Base-by-base conservation (phyloP, 768 basidiomycete genomes). In the Hericium coralloides region DNA sequence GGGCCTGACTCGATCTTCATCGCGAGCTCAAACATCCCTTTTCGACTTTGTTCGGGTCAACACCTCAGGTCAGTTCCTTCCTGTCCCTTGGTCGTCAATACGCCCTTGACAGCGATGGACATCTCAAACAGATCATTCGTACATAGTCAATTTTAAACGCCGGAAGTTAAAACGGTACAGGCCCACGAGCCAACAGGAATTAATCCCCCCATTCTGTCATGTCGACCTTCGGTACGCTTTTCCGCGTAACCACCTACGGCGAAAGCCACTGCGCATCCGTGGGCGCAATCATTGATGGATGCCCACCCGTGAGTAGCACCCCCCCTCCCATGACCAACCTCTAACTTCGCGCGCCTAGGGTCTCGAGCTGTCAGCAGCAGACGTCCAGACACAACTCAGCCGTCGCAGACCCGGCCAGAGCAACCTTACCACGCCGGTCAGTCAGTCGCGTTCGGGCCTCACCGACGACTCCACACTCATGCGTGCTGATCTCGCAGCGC, bases 241-340 rank as follows among this genome's bases (percentile, higher is more conserved):
- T 91, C 76, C 82, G 92, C 49, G 97, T 99, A 25, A 95, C 95
- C 54, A 99, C 97, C 61, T 99, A 90, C 68, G 97, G 97, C 58
- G 97, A 99, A 76, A 93, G 90, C 61, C 97, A 99, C 70, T 98
- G 97, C 69, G 83, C 90, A 31, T 95, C 92, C 14, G 97, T 98
- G 38, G 97, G 97, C 14, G 93, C 92, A 38, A 98, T 99, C 71
- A 84, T 99, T 65, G 97, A 98, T 68, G 97, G 97, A 37, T 93
- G 93, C 63, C 95, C 95, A 54, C 95, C 95, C 39, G 95, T 97
- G 71, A 56, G 83, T 72, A 14, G 17, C 25, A 25, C 17, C 6
- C 7, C 37, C 8, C 5, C 12, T 20, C 18, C 37, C 39, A 8
- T 3, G 15, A 12, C 9, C 14, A 60, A 47, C 22, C 2, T 41